Base-by-base conservation (phyloP, 2,329 filamentous ascomycete species). In the Alternaria solani region DNA sequence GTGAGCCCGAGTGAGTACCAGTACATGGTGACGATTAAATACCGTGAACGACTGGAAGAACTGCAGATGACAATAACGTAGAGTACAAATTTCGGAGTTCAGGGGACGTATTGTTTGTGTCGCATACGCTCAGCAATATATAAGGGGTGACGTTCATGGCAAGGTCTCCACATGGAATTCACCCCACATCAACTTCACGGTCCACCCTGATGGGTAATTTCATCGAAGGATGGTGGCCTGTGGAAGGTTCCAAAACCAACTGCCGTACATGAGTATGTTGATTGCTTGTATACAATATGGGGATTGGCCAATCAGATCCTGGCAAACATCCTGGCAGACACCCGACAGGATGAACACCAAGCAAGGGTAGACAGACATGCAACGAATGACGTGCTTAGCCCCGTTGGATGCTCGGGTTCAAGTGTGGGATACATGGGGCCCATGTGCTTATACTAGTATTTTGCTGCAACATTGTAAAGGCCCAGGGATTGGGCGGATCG, bases 1-100 rank as follows among this genome's bases (percentile, higher is more conserved):
- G 59, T 43, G 7, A 71, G 58, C 12, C 61, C 57, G 23, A 69
- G 51, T 18, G 34, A 28, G 36, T n/a, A 23, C 68, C 66, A 72
- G 20, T 68, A 60, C 71, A 53, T 53, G 36, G 3, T 23, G 25
- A 30, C n/a, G 49, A 51, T 51, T 32, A n/a, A 18, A 25, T 26
- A 20, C 20, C 8, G 1, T n/a, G 14, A 30, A 30, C 4, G 3
- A 30, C 8, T 18, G 4, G 8, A 30, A 7, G 4, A 18, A 3
- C 7, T 18, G 2, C 4, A 7, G 16, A 49, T 18, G 12, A 14
- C 5, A 18, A 18, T 16, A 36, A 38, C 11, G 20, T 36, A 20
- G 8, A 12, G 30, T 9, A 0, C 8, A 3, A 23, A 41, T 51
- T n/a, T 26, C 28, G 49, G 1, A 28, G 5, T 1, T 20, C 23